Percentiles rank a stretch among this genome's conserved stretches.
Evolutionary conservation across 139 green algal genomes (phyloP).

Genomic region (Chlorella sp.): DNA sequence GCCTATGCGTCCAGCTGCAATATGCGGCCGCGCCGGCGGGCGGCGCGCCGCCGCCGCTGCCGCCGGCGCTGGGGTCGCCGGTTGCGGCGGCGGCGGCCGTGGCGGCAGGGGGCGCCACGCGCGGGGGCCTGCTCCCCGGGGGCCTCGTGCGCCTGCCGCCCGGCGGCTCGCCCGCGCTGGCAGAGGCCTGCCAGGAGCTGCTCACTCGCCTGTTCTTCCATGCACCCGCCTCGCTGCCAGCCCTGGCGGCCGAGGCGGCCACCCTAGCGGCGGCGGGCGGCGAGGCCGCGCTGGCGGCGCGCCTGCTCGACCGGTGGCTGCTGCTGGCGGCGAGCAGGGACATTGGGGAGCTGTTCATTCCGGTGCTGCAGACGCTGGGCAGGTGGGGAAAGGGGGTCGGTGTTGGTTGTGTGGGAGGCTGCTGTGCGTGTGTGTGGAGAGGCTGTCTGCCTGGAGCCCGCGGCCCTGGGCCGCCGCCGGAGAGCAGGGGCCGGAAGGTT

Average conservation of each 20-base stretch:
- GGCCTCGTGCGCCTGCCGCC: background rate
- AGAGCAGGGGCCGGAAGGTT: background rate
- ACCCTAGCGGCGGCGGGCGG: too few relatives aligned
- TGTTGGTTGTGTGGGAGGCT: slow-evolving; percentile 18
- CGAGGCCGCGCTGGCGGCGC: too few relatives aligned
- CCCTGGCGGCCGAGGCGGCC: too few relatives aligned
- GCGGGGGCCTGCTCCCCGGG: background rate
- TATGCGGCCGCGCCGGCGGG: background rate
- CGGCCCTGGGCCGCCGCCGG: background rate
- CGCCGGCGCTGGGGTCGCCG: too few relatives aligned
- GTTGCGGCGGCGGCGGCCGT: too few relatives aligned
- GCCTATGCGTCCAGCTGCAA: background rate
- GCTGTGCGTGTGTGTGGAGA: background rate
- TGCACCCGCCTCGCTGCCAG: background rate
- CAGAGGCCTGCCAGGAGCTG: background rate
- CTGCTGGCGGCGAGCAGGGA: background rate
- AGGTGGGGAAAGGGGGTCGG: slow-evolving; percentile 21
- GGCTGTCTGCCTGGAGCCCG: background rate
- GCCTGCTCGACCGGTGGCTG: slow-evolving; percentile 28
- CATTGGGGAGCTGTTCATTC: slow-evolving; percentile 31
- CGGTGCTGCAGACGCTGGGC: slow-evolving; percentile 21
- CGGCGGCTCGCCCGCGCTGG: background rate
- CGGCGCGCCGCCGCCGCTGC: too few relatives aligned
- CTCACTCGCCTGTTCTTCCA: background rate
- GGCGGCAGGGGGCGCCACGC: too few relatives aligned